Base-by-base conservation (phyloP, 2,329 filamentous ascomycete species). In the Pestalotiopsis sp. region DNA sequence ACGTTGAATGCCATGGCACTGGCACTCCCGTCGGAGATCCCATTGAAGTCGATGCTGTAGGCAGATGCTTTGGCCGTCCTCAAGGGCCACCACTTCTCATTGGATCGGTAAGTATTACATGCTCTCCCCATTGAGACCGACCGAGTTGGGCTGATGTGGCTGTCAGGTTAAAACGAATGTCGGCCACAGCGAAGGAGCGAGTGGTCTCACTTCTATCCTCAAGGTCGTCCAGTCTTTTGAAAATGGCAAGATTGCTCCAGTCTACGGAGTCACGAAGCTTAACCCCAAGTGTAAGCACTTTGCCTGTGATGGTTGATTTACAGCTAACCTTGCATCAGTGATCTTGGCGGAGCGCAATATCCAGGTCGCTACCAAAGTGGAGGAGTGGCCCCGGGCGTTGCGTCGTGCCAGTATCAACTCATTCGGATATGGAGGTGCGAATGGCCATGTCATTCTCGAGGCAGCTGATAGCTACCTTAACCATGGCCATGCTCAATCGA, bases 81-180 rank as follows among this genome's bases (percentile, higher is more conserved):
- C 74, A 31, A 31, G 27, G 27, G 7, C 27, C 27, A 31, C 27
- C 27, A 31, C 27, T 31, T 31, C 74, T 20, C 72, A 72, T 27
- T 75, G 71, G 9, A 72, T 78, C 14, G 76, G 77, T 57, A 73
- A 72, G 83, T 0, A 64, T 87, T 0, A 3, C 17, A 27, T 25
- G 75, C 36, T 66, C 13, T 25, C 57, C 11, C 20, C 20, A 23
- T 23, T 23, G 20, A 23, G 20, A 23, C 20, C 20, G 20, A 23
- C 20, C 20, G 20, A 23, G 20, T 23, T 31, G 27, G 27, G 6
- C 27, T 31, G 27, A 31, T 31, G 27, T 31, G 27, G 6, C 27
- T 31, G 2, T 31, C 6, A 31, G 27, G 59, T 68, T 41, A 64
- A 72, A 68, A 65, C 69, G 1, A 75, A 73, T 38, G 5, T 75